Evolutionary conservation across 768 basidiomycete species (phyloP), one percentile per base, ranked within the genome.

Genomic region (Phaeotremella fagi): DNA sequence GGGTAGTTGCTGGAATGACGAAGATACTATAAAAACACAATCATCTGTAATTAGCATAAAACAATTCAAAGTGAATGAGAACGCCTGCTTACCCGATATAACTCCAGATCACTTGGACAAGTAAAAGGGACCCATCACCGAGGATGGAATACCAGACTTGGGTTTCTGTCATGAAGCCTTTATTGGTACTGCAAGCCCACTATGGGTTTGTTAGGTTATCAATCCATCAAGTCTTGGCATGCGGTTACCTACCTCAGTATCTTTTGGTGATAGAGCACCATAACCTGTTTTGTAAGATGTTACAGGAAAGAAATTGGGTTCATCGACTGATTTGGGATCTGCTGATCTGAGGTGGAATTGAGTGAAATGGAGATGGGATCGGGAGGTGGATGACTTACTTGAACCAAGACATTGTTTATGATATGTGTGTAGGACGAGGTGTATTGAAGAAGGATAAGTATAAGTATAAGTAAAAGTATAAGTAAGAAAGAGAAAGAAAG

Each of bases 1-100:
- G 94, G 65, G 94, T 85, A 26, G 86, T 88, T 3, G 95, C 91
- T 70, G 87, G 92, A 84, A 92, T 91, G 55, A 97, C 73, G 22
- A 91, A 94, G 66, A 52, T 55, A 14, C 62, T 59, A 50, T 15
- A n/a, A 28, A 25, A 25, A 16, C 3, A 16, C 41, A 24, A 22
- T 2, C 35, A 23, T 7, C 12, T 36, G 31, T 3, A 33, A 16
- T 33, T 33, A 33, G 31, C 31, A 7, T 16, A 16, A 33, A 7
- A 33, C 20, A 11, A 12, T 12, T 15, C 14, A 24, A 15, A n/a
- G 12, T 38, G 9, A 29, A 24, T 45, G 5, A 54, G 63, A 47
- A 61, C 54, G 50, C 28, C 52, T 25, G 55, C 88, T 72, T 64
- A 91, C 91, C 91, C 92, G 48, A 90, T 81, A 25, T 86, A 79